Evolutionary conservation across 495 filamentous ascomycete species (phyloP).

Genomic region (Aspergillus coremiiformis): DNA sequence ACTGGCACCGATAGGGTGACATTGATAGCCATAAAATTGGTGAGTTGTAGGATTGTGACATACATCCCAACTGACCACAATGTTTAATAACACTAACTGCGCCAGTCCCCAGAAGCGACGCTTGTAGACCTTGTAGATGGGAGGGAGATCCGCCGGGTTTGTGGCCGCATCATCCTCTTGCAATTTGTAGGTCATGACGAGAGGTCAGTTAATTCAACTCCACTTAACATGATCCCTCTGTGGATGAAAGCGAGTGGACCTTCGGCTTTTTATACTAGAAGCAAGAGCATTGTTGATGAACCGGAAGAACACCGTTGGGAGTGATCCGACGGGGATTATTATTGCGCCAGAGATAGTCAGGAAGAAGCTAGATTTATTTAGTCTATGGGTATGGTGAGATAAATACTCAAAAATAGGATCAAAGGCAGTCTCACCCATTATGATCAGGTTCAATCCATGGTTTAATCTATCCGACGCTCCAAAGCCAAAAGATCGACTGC

Average conservation of each 20-base stretch:
- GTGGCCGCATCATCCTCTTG: neutral
- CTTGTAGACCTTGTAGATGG: conserved; percentile 72
- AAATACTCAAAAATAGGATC: too few relatives aligned
- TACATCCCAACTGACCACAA: conserved; percentile 93
- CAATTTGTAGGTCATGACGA: neutral
- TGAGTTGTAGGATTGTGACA: conserved; percentile 29
- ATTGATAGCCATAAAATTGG: neutral
- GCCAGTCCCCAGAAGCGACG: conserved; percentile 81
- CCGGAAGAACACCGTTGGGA: neutral
- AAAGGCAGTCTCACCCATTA: neutral
- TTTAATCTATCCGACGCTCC: neutral
- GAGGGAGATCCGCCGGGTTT: conserved; percentile 9
- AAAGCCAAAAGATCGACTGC: neutral
- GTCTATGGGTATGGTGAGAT: too few relatives aligned
- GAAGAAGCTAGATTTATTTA: too few relatives aligned
- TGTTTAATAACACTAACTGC: conserved; percentile 80
- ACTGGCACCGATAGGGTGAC: neutral
- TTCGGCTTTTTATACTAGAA: neutral
- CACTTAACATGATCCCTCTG: neutral
- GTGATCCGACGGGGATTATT: neutral
- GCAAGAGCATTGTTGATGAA: neutral
- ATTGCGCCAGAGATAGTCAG: too few relatives aligned
- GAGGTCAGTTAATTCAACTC: neutral
- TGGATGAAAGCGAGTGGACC: neutral
- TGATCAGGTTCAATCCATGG: too few relatives aligned